A percentile compares a stretch with the other conserved stretches of the same genome.
These are phyloP conservation scores for Phyllostachys edulis DNA, from an alignment of 176 grass and related monocot species.

Conservation along the genomic window DNA sequence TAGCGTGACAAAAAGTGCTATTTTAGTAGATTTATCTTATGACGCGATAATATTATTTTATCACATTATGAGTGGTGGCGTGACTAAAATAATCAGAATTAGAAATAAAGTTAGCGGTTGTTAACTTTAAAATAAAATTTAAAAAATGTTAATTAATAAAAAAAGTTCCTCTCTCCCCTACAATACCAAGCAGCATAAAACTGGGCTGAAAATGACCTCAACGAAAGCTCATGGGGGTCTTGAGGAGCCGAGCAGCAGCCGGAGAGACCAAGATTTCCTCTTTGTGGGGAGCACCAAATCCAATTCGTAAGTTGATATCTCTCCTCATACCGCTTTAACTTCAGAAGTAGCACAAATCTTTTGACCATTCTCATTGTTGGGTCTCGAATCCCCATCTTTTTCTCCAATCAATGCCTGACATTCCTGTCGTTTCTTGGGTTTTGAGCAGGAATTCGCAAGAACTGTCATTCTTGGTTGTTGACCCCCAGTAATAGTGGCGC, in stretches of 20 bases:
- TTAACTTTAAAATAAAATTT: too few species aligned
- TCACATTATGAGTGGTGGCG: too few species aligned
- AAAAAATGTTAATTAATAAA: too few species aligned
- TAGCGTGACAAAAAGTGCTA: too few species aligned
- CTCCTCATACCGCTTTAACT: neutral
- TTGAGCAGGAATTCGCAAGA: neutral
- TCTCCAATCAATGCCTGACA: neutral
- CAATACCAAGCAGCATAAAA: neutral
- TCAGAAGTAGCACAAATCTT: neutral
- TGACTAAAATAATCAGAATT: too few species aligned
- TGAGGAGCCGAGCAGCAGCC: neutral
- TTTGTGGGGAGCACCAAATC: neutral
- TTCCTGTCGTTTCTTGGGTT: neutral
- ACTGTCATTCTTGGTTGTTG: neutral
- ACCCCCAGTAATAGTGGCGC: neutral
- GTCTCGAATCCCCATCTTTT: neutral
- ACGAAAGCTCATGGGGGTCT: slow-evolving; percentile 1
- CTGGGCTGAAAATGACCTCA: slow-evolving; percentile 2
- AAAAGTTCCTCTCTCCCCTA: neutral
- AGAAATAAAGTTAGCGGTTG: too few species aligned
- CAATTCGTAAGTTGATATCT: neutral
- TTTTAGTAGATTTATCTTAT: too few species aligned
- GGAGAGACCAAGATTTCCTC: slow-evolving; percentile 3
- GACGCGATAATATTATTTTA: too few species aligned
- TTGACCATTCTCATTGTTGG: neutral